A percentile compares a stretch with the other conserved stretches of the same genome.
phyloP scores from a whole-genome alignment of 495 filamentous ascomycete genomes.

The Evernia prunastri region DNA sequence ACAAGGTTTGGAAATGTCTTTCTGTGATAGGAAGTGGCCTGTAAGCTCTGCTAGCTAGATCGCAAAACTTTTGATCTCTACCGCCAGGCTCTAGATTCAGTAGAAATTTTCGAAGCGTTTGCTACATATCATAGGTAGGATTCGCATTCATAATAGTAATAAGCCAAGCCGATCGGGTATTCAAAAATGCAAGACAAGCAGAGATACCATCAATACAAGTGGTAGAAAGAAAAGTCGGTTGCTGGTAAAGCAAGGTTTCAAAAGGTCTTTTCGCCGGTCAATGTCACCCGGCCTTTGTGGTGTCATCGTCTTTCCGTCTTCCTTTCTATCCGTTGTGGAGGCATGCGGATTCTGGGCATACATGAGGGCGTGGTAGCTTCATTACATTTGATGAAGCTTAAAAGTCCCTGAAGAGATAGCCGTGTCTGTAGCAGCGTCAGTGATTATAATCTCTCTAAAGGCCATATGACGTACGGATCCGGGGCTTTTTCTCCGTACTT shows the following conservation, averaged over 20 bases:
- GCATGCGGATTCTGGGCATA: not conserved
- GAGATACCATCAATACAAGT: slow-evolving; percentile 9
- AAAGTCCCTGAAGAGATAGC: slow-evolving; percentile 68
- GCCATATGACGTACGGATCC: slow-evolving; percentile 66
- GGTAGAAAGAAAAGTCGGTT: slow-evolving; percentile 6
- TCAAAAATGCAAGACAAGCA: slow-evolving; percentile 9
- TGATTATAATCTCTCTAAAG: not conserved
- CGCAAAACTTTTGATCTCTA: not conserved
- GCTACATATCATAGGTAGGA: slow-evolving; percentile 4
- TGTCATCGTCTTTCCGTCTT: slow-evolving; percentile 1
- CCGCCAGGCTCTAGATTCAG: not conserved
- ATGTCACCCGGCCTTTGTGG: not conserved
- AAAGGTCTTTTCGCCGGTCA: not conserved
- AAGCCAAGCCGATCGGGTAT: slow-evolving; percentile 16
- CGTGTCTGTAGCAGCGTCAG: slow-evolving; percentile 46
- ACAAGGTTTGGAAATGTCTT: not conserved
- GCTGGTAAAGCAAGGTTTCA: not conserved
- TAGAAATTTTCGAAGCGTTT: slow-evolving; percentile 7
- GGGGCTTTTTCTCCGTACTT: slow-evolving; percentile 69
- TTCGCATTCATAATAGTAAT: slow-evolving; percentile 6
- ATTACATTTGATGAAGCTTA: slow-evolving; percentile 7
- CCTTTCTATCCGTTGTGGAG: not conserved
- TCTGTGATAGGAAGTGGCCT: not conserved
- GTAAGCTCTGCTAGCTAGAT: slow-evolving; percentile 5
- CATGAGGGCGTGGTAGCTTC: slow-evolving; percentile 4